Percentiles rank a stretch among this genome's conserved stretches.
Evolutionary conservation across 768 basidiomycete species (phyloP).

Genomic region (Pisolithus marmoratus): DNA sequence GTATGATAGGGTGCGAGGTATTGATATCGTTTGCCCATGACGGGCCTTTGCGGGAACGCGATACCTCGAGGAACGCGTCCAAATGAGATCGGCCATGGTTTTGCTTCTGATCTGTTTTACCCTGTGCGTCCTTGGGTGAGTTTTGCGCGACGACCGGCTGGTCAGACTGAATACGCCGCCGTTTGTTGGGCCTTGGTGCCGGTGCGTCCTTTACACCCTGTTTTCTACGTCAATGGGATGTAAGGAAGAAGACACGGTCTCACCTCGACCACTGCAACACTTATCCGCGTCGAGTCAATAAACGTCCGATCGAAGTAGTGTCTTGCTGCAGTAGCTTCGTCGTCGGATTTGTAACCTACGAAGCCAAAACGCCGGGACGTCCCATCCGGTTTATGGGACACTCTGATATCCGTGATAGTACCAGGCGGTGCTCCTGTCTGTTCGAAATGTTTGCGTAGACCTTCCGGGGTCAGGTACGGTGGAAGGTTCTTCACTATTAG

Average conservation of each 20-base stretch:
- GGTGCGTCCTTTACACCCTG: conserved; percentile 70
- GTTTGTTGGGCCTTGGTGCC: conserved; percentile 62
- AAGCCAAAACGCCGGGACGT: conserved; percentile 88
- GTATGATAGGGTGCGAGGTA: conserved; percentile 8
- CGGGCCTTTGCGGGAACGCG: conserved; percentile 62
- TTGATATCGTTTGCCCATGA: conserved; percentile 61
- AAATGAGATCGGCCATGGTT: conserved; percentile 38
- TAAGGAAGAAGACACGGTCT: conserved; percentile 16
- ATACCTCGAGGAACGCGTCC: conserved; percentile 68
- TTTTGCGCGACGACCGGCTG: conserved; percentile 2
- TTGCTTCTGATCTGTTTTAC: conserved; percentile 15
- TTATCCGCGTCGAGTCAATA: conserved; percentile 73
- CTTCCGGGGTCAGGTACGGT: conserved; percentile 54
- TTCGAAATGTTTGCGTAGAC: conserved; percentile 65
- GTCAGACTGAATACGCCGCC: conserved; percentile 42
- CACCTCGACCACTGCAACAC: conserved; percentile 74
- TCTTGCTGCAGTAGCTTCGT: conserved; percentile 68
- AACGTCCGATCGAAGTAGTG: conserved; percentile 85
- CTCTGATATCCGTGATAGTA: conserved; percentile 80
- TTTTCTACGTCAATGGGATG: conserved; percentile 1
- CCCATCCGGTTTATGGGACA: conserved; percentile 72
- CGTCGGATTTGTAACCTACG: conserved; percentile 78
- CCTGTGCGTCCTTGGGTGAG: conserved; percentile 8
- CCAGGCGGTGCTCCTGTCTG: conserved; percentile 55
- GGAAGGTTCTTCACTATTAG: conserved; percentile 83